Evolutionary conservation across 2,329 filamentous ascomycete genomes (phyloP).

Genomic region (Pseudogymnoascus sp.): DNA sequence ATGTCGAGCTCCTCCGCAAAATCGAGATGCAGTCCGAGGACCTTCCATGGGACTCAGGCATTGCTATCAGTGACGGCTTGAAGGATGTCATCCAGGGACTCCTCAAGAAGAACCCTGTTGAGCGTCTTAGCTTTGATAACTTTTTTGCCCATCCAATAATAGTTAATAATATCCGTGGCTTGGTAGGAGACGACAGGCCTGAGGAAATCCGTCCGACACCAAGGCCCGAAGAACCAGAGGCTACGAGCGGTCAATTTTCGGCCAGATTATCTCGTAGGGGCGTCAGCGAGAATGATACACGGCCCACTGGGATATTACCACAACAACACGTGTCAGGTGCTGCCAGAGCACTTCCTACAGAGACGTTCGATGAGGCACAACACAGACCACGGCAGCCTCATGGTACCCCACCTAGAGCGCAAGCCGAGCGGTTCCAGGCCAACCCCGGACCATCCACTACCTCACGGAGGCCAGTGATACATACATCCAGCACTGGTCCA

Average conservation of each 20-base stretch:
- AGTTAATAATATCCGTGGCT: constrained; percentile 66
- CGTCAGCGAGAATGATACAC: constrained; percentile 13
- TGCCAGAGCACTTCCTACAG: neutral
- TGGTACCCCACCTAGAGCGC: constrained; percentile 18
- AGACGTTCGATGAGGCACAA: constrained; percentile 14
- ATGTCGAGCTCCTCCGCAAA: constrained; percentile 85
- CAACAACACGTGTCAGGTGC: neutral
- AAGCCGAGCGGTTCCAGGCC: neutral
- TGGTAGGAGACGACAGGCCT: constrained; percentile 69
- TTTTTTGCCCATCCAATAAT: constrained; percentile 76
- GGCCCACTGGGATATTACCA: constrained; percentile 12
- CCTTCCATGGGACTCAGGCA: constrained; percentile 61
- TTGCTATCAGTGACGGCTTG: constrained; percentile 62
- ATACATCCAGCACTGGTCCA: constrained; percentile 44
- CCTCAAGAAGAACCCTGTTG: constrained; percentile 76
- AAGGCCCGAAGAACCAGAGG: constrained; percentile 15
- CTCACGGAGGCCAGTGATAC: constrained; percentile 19
- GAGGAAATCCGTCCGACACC: constrained; percentile 19
- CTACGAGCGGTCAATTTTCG: constrained; percentile 21
- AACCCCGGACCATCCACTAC: neutral
- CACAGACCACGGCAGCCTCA: constrained; percentile 15
- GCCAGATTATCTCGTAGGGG: constrained; percentile 16
- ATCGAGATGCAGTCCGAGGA: constrained; percentile 80
- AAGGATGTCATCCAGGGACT: constrained; percentile 74
- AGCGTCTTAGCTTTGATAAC: constrained; percentile 76